phyloP scores from a whole-genome alignment of 73 alveolate genomes.

The Diophrys sp. region DNA sequence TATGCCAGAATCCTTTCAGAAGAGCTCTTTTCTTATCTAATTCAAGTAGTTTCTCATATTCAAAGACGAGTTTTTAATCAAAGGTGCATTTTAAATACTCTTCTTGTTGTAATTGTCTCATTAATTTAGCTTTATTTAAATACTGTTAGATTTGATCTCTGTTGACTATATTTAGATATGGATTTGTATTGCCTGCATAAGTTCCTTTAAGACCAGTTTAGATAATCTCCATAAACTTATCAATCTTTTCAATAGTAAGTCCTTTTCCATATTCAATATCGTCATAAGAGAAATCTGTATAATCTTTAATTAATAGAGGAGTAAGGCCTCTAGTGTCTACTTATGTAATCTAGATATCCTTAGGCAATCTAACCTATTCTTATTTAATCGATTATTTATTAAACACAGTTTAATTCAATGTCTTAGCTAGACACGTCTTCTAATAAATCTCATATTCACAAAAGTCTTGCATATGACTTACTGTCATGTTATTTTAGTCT shows the following conservation, averaged over 20 bases:
- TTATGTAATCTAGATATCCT: background rate
- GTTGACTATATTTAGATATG: background rate
- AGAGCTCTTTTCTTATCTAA: background rate
- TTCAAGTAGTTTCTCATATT: background rate
- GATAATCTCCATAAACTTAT: background rate
- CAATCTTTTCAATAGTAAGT: background rate
- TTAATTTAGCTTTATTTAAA: too few species aligned
- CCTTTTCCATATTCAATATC: background rate
- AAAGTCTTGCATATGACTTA: background rate
- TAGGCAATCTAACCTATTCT: background rate
- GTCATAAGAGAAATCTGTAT: background rate
- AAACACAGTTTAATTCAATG: background rate
- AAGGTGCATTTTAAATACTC: background rate
- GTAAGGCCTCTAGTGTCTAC: background rate
- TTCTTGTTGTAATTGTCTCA: background rate
- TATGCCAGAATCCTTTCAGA: slow-evolving; percentile 11
- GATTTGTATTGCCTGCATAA: background rate
- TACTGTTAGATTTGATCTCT: background rate
- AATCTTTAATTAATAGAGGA: background rate
- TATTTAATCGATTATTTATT: too few species aligned
- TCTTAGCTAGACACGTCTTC: background rate
- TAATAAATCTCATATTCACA: background rate
- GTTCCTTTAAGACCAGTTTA: too few species aligned
- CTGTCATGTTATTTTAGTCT: background rate
- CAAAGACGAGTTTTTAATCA: background rate